These are phyloP conservation scores for Nicotiana undulata DNA, from an alignment of 257 asterid genomes.

Conservation along the genomic window DNA sequence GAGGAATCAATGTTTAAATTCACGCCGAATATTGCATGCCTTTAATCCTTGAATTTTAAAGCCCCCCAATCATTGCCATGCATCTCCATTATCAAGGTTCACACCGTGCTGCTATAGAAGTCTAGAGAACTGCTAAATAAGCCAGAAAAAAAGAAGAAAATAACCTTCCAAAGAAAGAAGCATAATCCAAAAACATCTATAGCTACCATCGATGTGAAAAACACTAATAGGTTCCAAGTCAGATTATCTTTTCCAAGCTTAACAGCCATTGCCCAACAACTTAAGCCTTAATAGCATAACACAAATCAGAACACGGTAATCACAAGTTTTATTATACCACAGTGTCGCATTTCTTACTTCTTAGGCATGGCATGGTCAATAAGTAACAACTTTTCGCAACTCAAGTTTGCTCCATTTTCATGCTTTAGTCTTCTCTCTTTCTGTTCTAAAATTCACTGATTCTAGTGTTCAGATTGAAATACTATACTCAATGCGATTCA, in stretches of 20 bases:
- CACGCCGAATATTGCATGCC: background rate
- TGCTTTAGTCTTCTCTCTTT: background rate
- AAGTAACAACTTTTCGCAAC: background rate
- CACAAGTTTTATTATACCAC: background rate
- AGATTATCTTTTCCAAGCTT: background rate
- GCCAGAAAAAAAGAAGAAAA: background rate
- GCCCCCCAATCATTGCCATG: background rate
- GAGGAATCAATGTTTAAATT: background rate
- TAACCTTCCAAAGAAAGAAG: background rate
- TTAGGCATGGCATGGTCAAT: background rate
- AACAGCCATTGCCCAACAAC: background rate
- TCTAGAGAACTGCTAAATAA: background rate
- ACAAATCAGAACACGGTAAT: background rate
- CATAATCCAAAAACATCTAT: background rate
- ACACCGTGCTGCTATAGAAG: background rate
- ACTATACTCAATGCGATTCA: background rate
- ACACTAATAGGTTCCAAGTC: background rate
- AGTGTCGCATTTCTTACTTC: background rate
- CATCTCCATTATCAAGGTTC: background rate
- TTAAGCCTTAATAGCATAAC: background rate
- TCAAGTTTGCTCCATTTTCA: background rate
- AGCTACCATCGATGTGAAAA: background rate
- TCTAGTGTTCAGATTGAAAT: background rate
- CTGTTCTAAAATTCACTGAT: background rate
- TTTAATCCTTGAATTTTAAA: background rate